Conservation (phyloP, 1,284 basidiomycete species). For the Austroboletus novae-zelandiae region DNA sequence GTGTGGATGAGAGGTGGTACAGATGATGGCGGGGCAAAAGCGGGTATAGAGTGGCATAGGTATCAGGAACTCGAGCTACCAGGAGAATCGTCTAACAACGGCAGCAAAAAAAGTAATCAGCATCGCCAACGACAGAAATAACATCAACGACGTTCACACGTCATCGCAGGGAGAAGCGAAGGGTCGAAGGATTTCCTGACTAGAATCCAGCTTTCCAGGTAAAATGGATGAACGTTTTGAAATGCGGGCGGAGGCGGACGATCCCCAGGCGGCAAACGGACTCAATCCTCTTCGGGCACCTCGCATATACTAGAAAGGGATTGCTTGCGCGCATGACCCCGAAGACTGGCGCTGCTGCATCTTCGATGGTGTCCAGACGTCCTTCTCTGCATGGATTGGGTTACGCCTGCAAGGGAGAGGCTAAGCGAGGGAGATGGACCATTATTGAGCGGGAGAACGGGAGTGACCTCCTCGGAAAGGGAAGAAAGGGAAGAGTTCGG, state of each 20-base stretch:
- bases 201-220: slow-evolving; percentile 26
- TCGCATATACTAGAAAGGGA: slow-evolving; percentile 34
- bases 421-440: slow-evolving; percentile 11
- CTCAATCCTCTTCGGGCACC: slow-evolving; percentile 33
- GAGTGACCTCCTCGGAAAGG: slow-evolving; percentile 30
- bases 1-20: slow-evolving; percentile 25
- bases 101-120: slow-evolving; percentile 24
- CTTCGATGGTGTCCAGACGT: slow-evolving; percentile 29
- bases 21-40: slow-evolving; percentile 23
- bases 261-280: neutral
- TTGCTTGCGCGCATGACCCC: slow-evolving; percentile 30
- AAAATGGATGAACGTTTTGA: neutral
- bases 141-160: slow-evolving; percentile 20
- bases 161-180: slow-evolving; percentile 14
- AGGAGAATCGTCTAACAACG: slow-evolving; percentile 13
- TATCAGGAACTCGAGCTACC: slow-evolving; percentile 28
- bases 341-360: slow-evolving; percentile 33
- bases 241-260: neutral
- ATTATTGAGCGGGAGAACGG: slow-evolving; percentile 24
- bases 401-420: slow-evolving; percentile 4
- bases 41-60: slow-evolving; percentile 32
- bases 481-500: slow-evolving; percentile 34
- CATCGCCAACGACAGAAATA: slow-evolving; percentile 20
- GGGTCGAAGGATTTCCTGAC: slow-evolving; percentile 10
- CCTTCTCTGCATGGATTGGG: slow-evolving; percentile 19